Conservation (phyloP, 352 stramenopile genomes). For the Globisporangium nunn region DNA sequence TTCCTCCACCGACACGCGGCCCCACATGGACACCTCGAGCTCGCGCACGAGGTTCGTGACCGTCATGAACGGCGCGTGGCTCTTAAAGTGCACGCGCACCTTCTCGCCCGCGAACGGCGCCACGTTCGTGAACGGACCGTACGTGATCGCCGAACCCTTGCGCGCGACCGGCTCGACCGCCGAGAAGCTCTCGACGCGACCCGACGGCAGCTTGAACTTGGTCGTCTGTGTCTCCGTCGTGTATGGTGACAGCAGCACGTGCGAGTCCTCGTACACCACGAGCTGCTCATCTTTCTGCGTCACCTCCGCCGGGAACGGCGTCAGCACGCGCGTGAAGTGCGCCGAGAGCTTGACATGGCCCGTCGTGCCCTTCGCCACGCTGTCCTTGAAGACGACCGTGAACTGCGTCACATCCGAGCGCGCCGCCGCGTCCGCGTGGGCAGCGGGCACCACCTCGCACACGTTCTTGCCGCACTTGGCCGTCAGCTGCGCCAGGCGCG, state of each 20-base stretch:
- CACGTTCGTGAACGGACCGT: slow-evolving; percentile 72
- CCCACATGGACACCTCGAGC: slow-evolving; percentile 89
- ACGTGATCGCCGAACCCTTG: slow-evolving; percentile 72
- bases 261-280: slow-evolving; percentile 64
- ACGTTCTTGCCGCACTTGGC: slow-evolving; percentile 68
- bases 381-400: slow-evolving; percentile 63
- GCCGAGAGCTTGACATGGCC: slow-evolving; percentile 68
- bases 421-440: slow-evolving; percentile 19
- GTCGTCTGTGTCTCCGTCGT: slow-evolving; percentile 73
- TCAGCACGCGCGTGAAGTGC: slow-evolving; percentile 75
- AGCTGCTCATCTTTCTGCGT: slow-evolving; percentile 81
- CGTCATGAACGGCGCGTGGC: slow-evolving; percentile 82
- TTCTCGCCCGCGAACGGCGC: slow-evolving; percentile 30
- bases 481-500: slow-evolving; percentile 46
- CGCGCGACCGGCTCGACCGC: slow-evolving; percentile 45
- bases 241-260: slow-evolving; percentile 73
- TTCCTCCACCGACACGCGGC: slow-evolving; percentile 82
- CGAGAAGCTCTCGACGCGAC: slow-evolving; percentile 64
- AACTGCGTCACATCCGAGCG: slow-evolving; percentile 41
- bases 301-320: slow-evolving; percentile 70
- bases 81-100: slow-evolving; percentile 79
- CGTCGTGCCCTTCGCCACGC: slow-evolving; percentile 38
- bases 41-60: slow-evolving; percentile 79
- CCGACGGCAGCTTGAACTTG: slow-evolving; percentile 78
- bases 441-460: slow-evolving; percentile 56